Conservation (phyloP, 345 rosid genomes). For the Pistacia integerrima region DNA sequence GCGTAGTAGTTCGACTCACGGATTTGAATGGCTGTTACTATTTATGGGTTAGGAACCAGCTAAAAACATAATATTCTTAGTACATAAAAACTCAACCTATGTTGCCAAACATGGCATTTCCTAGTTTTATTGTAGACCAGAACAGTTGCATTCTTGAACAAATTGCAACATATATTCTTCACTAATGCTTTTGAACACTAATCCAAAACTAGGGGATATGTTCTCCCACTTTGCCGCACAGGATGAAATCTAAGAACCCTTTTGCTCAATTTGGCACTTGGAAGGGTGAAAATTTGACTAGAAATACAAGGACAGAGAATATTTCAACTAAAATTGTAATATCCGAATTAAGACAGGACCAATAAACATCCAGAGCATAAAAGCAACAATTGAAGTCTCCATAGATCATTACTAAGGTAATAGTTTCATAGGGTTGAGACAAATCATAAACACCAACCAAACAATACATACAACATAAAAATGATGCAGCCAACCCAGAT, state of each 20-base stretch:
- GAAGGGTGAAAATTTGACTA: background rate
- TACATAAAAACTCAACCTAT: background rate
- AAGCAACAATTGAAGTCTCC: background rate
- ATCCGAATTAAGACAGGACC: background rate
- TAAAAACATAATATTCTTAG: background rate
- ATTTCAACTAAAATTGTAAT: background rate
- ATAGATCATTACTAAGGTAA: background rate
- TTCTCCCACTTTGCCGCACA: background rate
- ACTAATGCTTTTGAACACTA: background rate
- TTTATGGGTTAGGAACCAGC: background rate
- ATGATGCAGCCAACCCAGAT: slow-evolving; percentile 16
- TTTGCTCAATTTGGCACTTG: background rate
- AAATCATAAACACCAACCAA: slow-evolving; percentile 1
- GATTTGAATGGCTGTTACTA: background rate
- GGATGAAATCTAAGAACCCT: background rate
- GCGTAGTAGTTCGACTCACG: background rate
- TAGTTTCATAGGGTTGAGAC: slow-evolving; percentile 1
- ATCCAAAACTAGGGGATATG: background rate
- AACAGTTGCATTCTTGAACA: background rate
- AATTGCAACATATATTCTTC: background rate
- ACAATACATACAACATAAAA: background rate
- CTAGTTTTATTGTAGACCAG: slow-evolving; percentile 4
- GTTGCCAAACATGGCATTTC: background rate
- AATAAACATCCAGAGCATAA: too few relatives aligned
- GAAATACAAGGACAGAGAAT: background rate